Conservation (phyloP, 805 yeast species). For the Pichia gijzeniarum region DNA sequence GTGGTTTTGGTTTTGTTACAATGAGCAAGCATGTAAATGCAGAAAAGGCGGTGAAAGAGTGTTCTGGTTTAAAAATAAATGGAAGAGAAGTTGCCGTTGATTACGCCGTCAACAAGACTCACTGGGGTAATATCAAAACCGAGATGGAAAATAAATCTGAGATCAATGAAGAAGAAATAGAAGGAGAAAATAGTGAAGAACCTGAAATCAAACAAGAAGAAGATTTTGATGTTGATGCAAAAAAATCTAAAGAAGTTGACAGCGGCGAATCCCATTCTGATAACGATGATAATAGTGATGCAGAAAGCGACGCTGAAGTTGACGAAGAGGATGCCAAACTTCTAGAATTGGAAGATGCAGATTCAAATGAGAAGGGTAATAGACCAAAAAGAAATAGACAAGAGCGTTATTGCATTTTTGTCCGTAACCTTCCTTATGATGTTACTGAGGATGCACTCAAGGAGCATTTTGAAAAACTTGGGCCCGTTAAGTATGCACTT, state of each 20-base stretch:
- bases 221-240: slow-evolving; percentile 26
- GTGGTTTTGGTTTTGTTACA: slow-evolving; percentile 92
- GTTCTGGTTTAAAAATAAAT: slow-evolving; percentile 69
- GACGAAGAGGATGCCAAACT: slow-evolving; percentile 27
- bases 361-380: slow-evolving; percentile 25
- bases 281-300: slow-evolving; percentile 15
- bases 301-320: slow-evolving; percentile 13
- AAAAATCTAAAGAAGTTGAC: slow-evolving; percentile 20
- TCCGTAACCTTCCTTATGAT: slow-evolving; percentile 91
- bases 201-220: slow-evolving; percentile 29
- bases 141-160: slow-evolving; percentile 36
- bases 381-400: slow-evolving; percentile 48
- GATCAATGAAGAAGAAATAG: slow-evolving; percentile 33
- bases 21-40: slow-evolving; percentile 79
- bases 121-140: slow-evolving; percentile 62
- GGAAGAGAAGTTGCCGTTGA: slow-evolving; percentile 93
- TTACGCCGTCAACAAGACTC: slow-evolving; percentile 82
- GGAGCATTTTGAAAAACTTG: slow-evolving; percentile 78
- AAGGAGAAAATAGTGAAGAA: slow-evolving; percentile 32
- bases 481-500: slow-evolving; percentile 84
- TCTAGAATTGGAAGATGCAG: slow-evolving; percentile 30
- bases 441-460: slow-evolving; percentile 74
- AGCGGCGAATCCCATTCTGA: slow-evolving; percentile 18
- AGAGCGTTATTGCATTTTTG: slow-evolving; percentile 70
- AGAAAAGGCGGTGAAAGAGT: slow-evolving; percentile 68